A percentile compares a stretch with the other conserved stretches of the same genome.
These are phyloP conservation scores for Sicyos edulis DNA, from an alignment of 306 rosid genomes.

Conservation along the genomic window DNA sequence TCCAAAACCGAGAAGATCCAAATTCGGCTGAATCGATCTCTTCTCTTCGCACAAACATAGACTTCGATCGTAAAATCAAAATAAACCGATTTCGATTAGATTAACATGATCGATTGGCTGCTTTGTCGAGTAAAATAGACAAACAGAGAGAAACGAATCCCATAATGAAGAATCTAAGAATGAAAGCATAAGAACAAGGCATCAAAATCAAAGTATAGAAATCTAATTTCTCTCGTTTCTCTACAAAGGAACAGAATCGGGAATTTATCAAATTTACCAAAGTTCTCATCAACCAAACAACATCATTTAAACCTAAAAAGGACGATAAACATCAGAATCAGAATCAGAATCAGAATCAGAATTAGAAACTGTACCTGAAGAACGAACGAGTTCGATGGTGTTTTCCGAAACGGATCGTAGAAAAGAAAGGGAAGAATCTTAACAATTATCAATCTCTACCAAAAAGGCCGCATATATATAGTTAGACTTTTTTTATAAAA, in stretches of 20 bases:
- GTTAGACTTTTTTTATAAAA: too few species aligned
- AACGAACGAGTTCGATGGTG: background rate
- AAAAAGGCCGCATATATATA: too few species aligned
- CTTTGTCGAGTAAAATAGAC: background rate
- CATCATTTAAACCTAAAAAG: background rate
- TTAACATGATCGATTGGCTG: background rate
- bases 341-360: too few species aligned
- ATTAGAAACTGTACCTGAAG: slow-evolving; percentile 15
- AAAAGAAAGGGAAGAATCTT: slow-evolving; percentile 9
- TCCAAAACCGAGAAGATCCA: background rate
- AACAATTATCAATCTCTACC: too few species aligned
- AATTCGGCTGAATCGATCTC: background rate
- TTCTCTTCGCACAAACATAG: background rate
- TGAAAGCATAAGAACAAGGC: background rate
- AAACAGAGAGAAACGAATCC: background rate
- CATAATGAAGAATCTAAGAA: background rate
- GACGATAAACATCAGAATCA: background rate
- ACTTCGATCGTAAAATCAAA: background rate
- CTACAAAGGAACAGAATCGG: background rate
- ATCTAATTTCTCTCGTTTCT: background rate
- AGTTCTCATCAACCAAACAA: background rate
- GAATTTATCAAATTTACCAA: background rate
- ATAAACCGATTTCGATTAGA: background rate
- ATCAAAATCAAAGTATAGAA: background rate
- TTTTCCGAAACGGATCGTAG: background rate